Conservation (phyloP, 345 rosid genomes). For the Corymbia maculata region DNA sequence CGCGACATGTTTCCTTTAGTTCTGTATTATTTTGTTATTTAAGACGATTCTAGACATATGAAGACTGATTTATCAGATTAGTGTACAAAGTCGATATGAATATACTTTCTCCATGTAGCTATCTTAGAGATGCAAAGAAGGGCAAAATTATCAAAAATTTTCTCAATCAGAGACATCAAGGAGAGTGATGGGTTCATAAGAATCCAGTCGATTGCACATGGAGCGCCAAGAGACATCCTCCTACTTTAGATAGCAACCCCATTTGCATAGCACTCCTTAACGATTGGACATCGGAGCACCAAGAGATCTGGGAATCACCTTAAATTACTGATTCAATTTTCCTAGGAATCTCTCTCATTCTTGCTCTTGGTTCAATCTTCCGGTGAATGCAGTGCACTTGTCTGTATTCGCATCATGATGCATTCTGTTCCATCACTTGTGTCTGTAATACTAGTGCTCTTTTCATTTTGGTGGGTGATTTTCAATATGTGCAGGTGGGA, state of each 20-base stretch:
- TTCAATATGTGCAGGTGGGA: slow-evolving; percentile 23
- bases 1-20: background rate
- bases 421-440: background rate
- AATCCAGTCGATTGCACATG: background rate
- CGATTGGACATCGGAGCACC: background rate
- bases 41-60: background rate
- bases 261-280: background rate
- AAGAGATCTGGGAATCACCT: background rate
- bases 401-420: background rate
- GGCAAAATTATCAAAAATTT: background rate
- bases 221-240: background rate
- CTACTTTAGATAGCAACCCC: background rate
- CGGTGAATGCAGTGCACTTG: background rate
- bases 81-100: background rate
- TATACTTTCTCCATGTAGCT: background rate
- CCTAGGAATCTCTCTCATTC: background rate
- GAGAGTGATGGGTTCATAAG: background rate
- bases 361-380: background rate
- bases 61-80: background rate
- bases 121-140: background rate
- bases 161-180: background rate
- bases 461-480: background rate
- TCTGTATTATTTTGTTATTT: background rate
- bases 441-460: background rate
- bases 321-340: background rate